Conservation (phyloP, 2,329 filamentous ascomycete species). For the Huntiella decipiens region DNA sequence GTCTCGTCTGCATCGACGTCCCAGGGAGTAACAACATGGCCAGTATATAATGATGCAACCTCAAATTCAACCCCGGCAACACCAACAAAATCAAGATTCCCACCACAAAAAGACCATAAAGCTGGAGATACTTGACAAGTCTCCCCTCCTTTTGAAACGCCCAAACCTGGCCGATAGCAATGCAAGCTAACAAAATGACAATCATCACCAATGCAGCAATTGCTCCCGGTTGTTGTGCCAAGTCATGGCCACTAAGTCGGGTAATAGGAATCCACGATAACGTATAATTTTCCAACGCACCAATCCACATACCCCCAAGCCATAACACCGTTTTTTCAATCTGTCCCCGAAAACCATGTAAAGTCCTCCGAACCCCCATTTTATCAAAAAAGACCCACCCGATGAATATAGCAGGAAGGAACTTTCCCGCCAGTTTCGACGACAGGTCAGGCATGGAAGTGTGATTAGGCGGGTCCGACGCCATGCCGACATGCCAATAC, state of each 20-base stretch:
- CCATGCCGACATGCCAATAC: slow-evolving; percentile 80
- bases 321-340: slow-evolving; percentile 80
- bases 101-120: slow-evolving; percentile 52
- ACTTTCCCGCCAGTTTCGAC: slow-evolving; percentile 59
- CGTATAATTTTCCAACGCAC: slow-evolving; percentile 83
- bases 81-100: slow-evolving; percentile 51
- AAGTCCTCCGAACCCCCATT: slow-evolving; percentile 54
- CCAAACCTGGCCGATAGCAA: slow-evolving; percentile 62
- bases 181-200: slow-evolving; percentile 46
- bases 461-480: slow-evolving; percentile 64
- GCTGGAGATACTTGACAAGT: slow-evolving; percentile 54
- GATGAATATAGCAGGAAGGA: slow-evolving; percentile 72
- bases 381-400: slow-evolving; percentile 76
- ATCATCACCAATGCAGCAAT: slow-evolving; percentile 65
- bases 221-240: slow-evolving; percentile 75
- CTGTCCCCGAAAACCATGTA: slow-evolving; percentile 58
- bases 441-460: slow-evolving; percentile 50
- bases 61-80: slow-evolving; percentile 59
- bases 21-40: slow-evolving; percentile 73
- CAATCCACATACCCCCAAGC: slow-evolving; percentile 80
- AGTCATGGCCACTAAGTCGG: slow-evolving; percentile 76
- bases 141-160: slow-evolving; percentile 72
- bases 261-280: slow-evolving; percentile 87
- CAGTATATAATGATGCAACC: slow-evolving; percentile 90
- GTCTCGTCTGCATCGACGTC: slow-evolving; percentile 72